A percentile compares a stretch with the other conserved stretches of the same genome.
Evolutionary conservation across 2,329 filamentous ascomycete genomes (phyloP).

Genomic region (Chalaropsis thielavioides): DNA sequence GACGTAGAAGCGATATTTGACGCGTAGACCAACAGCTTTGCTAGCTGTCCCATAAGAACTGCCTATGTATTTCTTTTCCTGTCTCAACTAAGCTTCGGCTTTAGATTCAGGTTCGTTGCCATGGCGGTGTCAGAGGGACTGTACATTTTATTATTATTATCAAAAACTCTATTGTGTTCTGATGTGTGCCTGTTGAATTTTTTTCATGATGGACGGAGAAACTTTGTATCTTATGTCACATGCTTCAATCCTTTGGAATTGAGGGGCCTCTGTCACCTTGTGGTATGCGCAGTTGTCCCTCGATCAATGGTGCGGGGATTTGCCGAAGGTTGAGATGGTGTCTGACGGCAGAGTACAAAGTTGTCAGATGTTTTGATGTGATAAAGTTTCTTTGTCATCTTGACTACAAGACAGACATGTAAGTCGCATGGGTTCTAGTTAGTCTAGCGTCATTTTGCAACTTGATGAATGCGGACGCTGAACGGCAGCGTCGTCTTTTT

Average conservation of each 20-base stretch:
- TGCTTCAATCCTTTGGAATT: background rate
- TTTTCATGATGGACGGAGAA: too few relatives aligned
- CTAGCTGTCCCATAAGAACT: constrained; percentile 41
- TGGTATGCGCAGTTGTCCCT: background rate
- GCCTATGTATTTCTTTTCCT: constrained; percentile 34
- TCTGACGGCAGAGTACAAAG: background rate
- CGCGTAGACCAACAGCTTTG: constrained; percentile 18
- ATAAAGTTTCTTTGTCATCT: background rate
- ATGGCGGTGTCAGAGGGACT: constrained; percentile 31
- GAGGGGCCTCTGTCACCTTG: background rate
- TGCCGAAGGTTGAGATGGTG: background rate
- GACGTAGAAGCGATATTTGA: constrained; percentile 46
- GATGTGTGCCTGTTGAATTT: background rate
- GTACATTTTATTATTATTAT: constrained; percentile 23
- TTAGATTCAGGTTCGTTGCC: constrained; percentile 18
- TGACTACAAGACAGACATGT: background rate
- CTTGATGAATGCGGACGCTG: background rate
- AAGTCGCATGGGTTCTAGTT: background rate
- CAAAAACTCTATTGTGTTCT: background rate
- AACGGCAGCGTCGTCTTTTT: background rate
- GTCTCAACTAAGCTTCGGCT: constrained; percentile 22
- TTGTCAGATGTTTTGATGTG: background rate
- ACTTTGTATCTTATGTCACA: background rate
- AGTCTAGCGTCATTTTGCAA: background rate
- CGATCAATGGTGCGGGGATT: background rate